Percentiles rank a stretch among this genome's conserved stretches.
Evolutionary conservation across 2,329 filamentous ascomycete genomes (phyloP).

Genomic region (Arthrobotrys sinensis): DNA sequence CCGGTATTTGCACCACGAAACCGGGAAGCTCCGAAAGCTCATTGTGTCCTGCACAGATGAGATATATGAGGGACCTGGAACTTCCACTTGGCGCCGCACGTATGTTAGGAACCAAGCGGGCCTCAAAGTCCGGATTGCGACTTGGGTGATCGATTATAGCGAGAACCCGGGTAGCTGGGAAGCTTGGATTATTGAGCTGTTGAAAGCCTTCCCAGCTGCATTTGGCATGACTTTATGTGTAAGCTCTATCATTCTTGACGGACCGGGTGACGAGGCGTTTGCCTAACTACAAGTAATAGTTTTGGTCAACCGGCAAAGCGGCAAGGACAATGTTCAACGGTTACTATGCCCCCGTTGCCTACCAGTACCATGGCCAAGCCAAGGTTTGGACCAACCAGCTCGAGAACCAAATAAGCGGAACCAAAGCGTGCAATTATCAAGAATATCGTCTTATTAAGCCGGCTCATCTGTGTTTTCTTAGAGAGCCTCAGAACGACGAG

Average conservation of each 20-base stretch:
- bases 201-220: slow-evolving; percentile 41
- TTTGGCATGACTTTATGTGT: slow-evolving; percentile 37
- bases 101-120: slow-evolving; percentile 54
- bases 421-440: slow-evolving; percentile 19
- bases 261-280: not conserved
- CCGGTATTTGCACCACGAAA: slow-evolving; percentile 60
- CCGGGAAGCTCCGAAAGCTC: slow-evolving; percentile 60
- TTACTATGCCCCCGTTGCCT: slow-evolving; percentile 57
- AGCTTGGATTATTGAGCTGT: slow-evolving; percentile 38
- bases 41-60: slow-evolving; percentile 61
- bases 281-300: not conserved
- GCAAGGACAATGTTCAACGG: slow-evolving; percentile 14
- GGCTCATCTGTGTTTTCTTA: slow-evolving; percentile 59
- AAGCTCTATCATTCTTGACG: not conserved
- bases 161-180: slow-evolving; percentile 51
- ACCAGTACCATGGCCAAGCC: slow-evolving; percentile 53
- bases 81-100: slow-evolving; percentile 61
- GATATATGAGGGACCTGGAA: slow-evolving; percentile 34
- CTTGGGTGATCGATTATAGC: slow-evolving; percentile 61
- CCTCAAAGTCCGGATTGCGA: slow-evolving; percentile 55
- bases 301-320: not conserved
- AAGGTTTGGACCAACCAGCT: slow-evolving; percentile 61
- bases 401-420: slow-evolving; percentile 32
- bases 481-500: slow-evolving; percentile 18
- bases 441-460: slow-evolving; percentile 58